Conservation (phyloP, 805 yeast genomes). For the Cyberlindnera meyerae region DNA sequence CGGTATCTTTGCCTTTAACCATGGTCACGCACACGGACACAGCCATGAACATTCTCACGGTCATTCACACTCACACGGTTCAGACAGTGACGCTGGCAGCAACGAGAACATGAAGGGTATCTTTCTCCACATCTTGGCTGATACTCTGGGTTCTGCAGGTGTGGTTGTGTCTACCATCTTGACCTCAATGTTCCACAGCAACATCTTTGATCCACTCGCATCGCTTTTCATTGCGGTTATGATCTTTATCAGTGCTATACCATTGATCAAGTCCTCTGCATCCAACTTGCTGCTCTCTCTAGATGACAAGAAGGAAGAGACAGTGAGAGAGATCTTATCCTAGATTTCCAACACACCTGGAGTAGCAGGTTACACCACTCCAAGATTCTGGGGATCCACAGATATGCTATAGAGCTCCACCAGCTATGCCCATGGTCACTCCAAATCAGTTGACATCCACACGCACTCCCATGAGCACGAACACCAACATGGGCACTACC, state of each 20-base stretch:
- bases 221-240: conserved; percentile 80
- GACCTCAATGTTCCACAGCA: conserved; percentile 58
- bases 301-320: conserved; percentile 52
- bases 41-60: conserved; percentile 32
- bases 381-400: conserved; percentile 80
- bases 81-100: conserved; percentile 25
- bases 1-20: conserved; percentile 93
- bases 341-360: conserved; percentile 72
- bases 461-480: conserved; percentile 11
- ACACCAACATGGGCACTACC: conserved; percentile 8
- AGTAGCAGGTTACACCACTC: conserved; percentile 78
- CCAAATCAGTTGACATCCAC: conserved; percentile 34
- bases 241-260: conserved; percentile 77
- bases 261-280: conserved; percentile 78
- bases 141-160: conserved; percentile 94
- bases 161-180: conserved; percentile 87
- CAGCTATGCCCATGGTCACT: conserved; percentile 21
- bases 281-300: conserved; percentile 63
- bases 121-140: conserved; percentile 89
- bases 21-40: conserved; percentile 57
- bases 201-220: conserved; percentile 88
- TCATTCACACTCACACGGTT: conserved; percentile 31
- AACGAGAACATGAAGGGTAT: conserved; percentile 88
- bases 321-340: conserved; percentile 57
- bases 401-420: conserved; percentile 24